Conservation (phyloP, 495 filamentous ascomycete species). For the Daldinia caldariorum region DNA sequence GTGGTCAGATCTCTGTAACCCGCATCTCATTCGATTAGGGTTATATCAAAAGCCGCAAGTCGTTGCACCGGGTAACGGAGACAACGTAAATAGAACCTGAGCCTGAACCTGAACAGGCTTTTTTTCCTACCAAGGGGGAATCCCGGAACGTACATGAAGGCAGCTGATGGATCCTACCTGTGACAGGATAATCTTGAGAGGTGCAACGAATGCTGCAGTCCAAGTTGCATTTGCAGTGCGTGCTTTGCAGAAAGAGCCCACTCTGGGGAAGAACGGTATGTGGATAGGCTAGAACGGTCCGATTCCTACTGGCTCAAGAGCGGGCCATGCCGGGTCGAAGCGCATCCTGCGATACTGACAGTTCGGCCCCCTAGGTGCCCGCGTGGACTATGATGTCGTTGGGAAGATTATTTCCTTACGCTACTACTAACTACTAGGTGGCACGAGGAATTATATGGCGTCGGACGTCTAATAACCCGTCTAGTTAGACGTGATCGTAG, state of each 20-base stretch:
- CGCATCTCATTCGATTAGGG: constrained; percentile 8
- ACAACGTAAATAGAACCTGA: neutral
- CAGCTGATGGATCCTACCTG: constrained; percentile 42
- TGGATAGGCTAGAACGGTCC: constrained; percentile 43
- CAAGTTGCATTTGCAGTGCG: constrained; percentile 40
- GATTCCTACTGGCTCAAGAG: constrained; percentile 43
- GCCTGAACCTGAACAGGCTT: constrained; percentile 24
- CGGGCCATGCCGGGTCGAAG: constrained; percentile 29
- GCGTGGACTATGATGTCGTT: constrained; percentile 37
- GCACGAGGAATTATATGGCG: constrained; percentile 16
- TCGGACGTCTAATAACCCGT: constrained; percentile 23
- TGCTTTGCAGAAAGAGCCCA: constrained; percentile 41
- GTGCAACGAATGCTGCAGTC: constrained; percentile 33
- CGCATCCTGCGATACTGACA: constrained; percentile 43
- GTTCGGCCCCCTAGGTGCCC: constrained; percentile 29
- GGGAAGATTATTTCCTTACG: constrained; percentile 18
- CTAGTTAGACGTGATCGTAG: constrained; percentile 9
- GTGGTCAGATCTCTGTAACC: constrained; percentile 39
- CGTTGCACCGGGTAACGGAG: constrained; percentile 2
- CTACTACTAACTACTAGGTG: constrained; percentile 21
- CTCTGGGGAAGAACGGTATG: constrained; percentile 43
- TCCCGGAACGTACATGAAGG: constrained; percentile 31
- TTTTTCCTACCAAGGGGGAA: constrained; percentile 25
- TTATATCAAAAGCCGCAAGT: constrained; percentile 30
- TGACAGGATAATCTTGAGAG: constrained; percentile 28